Conservation (phyloP, 495 filamentous ascomycete species). For the Hypoxylon trugodes region DNA sequence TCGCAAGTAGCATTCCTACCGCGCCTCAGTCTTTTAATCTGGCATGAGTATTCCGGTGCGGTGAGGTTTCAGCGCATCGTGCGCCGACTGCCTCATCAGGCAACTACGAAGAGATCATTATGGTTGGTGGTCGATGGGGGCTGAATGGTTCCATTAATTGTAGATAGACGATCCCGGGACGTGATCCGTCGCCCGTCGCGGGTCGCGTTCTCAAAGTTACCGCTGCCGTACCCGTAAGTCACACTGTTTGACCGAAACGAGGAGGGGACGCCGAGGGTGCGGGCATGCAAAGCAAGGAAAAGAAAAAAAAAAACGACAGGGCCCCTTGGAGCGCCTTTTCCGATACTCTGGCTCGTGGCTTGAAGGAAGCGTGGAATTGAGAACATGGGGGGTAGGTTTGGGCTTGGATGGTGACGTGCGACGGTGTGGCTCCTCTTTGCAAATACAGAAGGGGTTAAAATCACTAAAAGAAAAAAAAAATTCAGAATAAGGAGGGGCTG, state of each 20-base stretch:
- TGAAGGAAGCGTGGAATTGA: slow-evolving; percentile 12
- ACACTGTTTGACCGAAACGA: slow-evolving; percentile 32
- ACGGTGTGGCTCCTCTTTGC: slow-evolving; percentile 1
- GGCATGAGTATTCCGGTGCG: slow-evolving; percentile 30
- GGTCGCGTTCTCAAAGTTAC: slow-evolving; percentile 31
- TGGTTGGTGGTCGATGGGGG: slow-evolving; percentile 36
- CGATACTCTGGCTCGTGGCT: slow-evolving; percentile 38
- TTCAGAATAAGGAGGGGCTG: slow-evolving; percentile 38
- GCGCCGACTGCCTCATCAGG: slow-evolving; percentile 39
- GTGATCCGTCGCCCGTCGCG: slow-evolving; percentile 36
- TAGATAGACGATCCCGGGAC: slow-evolving; percentile 37
- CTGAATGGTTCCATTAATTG: slow-evolving; percentile 29
- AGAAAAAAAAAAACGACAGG: too few species aligned
- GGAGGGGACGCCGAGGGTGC: slow-evolving; percentile 14
- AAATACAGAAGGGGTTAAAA: neutral
- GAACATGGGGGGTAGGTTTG: slow-evolving; percentile 3
- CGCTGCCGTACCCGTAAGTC: slow-evolving; percentile 34
- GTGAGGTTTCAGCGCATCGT: slow-evolving; percentile 41
- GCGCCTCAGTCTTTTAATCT: slow-evolving; percentile 26
- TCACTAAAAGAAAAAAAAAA: neutral
- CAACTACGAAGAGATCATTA: slow-evolving; percentile 34
- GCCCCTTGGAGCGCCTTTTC: slow-evolving; percentile 26
- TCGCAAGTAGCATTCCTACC: slow-evolving; percentile 35
- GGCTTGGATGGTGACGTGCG: slow-evolving; percentile 4
- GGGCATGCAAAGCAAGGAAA: too few species aligned